Evolutionary conservation across 2,329 filamentous ascomycete genomes (phyloP).

Genomic region (Huntiella abstrusa): DNA sequence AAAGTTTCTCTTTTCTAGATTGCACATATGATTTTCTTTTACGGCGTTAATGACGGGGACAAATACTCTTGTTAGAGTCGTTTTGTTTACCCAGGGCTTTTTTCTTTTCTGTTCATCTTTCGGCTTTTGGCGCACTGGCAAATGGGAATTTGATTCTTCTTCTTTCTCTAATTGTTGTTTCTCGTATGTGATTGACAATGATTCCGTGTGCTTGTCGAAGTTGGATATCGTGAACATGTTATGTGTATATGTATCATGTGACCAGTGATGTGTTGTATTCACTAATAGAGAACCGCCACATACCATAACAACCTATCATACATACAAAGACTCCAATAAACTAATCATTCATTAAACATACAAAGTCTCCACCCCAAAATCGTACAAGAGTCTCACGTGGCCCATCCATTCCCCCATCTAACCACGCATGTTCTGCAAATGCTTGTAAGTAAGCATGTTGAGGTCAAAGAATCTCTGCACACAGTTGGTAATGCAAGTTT

Average conservation of each 20-base stretch:
- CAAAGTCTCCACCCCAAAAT: not conserved
- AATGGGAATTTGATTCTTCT: slow-evolving; percentile 2
- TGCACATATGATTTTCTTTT: not conserved
- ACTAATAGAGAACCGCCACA: no score
- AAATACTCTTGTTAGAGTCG: no score
- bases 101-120: not conserved
- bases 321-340: slow-evolving; percentile 1
- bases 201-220: no score
- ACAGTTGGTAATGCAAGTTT: slow-evolving; percentile 76
- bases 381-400: not conserved
- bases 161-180: slow-evolving; percentile 1
- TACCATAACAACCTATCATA: not conserved
- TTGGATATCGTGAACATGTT: not conserved
- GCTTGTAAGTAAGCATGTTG: slow-evolving; percentile 66
- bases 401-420: not conserved
- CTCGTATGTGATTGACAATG: no score
- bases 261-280: not conserved
- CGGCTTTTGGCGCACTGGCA: not conserved
- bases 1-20: slow-evolving; percentile 1
- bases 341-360: not conserved
- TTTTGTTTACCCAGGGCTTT: not conserved
- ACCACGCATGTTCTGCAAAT: slow-evolving; percentile 46
- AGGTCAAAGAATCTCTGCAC: slow-evolving; percentile 87
- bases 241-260: not conserved
- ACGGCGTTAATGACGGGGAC: no score